These are phyloP conservation scores for Crotalaria pallida DNA, from an alignment of 306 rosid species.

Conservation along the genomic window DNA sequence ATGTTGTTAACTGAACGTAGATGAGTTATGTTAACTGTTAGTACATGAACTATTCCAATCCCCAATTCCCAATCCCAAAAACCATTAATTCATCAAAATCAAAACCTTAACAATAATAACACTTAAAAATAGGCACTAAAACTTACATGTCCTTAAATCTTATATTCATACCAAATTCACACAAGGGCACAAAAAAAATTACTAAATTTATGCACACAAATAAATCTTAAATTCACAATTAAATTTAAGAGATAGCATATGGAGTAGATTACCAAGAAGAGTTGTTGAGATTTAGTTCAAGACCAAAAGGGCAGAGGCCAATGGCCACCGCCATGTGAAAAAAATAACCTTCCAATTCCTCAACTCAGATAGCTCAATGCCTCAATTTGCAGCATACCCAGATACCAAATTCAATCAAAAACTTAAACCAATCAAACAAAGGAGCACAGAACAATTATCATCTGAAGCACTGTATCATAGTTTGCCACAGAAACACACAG, in stretches of 20 bases:
- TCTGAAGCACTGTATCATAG: background rate
- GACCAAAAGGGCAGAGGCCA: conserved; percentile 16
- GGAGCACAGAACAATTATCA: conserved; percentile 3
- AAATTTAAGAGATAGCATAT: background rate
- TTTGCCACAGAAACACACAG: too few relatives aligned
- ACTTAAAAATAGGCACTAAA: background rate
- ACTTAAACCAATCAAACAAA: conserved; percentile 13
- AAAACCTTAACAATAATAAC: background rate
- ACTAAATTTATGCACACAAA: too few relatives aligned
- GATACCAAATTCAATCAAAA: conserved; percentile 23
- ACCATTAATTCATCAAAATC: conserved; percentile 11
- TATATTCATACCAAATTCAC: too few relatives aligned
- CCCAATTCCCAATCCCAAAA: conserved; percentile 7
- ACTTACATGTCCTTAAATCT: background rate
- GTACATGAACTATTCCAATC: background rate
- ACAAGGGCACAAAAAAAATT: too few relatives aligned
- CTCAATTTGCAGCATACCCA: conserved; percentile 11
- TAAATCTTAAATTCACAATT: background rate
- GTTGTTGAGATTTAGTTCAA: conserved; percentile 6
- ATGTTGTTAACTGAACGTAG: background rate
- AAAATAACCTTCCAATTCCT: background rate
- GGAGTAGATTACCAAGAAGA: background rate
- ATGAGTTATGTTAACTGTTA: too few relatives aligned
- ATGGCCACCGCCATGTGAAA: conserved; percentile 19
- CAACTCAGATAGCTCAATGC: conserved; percentile 24